Evolutionary conservation across 768 basidiomycete genomes (phyloP).

Genomic region (Polyporus arcularius): DNA sequence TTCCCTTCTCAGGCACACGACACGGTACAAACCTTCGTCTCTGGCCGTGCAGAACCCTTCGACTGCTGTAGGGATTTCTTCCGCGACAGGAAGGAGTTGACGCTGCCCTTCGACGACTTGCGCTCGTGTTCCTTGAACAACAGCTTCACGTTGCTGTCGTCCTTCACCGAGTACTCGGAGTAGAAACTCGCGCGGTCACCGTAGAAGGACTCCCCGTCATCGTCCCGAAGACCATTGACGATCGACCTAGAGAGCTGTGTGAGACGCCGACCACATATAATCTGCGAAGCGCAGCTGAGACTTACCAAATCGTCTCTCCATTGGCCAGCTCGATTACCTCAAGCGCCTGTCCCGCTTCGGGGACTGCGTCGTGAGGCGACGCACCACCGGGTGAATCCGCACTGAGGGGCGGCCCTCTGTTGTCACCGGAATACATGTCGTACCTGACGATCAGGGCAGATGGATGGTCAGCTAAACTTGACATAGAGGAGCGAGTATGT

Average conservation of each 20-base stretch:
- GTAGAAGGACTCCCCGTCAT: slow-evolving; percentile 70
- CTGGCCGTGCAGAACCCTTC: slow-evolving; percentile 64
- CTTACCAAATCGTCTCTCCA: slow-evolving; percentile 84
- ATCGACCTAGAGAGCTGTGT: slow-evolving; percentile 57
- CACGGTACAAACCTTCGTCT: slow-evolving; percentile 69
- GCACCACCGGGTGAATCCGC: slow-evolving; percentile 36
- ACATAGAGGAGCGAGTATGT: slow-evolving; percentile 10
- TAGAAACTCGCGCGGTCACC: slow-evolving; percentile 69
- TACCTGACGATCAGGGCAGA: slow-evolving; percentile 48
- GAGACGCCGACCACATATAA: slow-evolving; percentile 3
- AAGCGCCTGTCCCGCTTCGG: slow-evolving; percentile 55
- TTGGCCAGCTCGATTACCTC: slow-evolving; percentile 86
- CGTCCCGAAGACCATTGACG: slow-evolving; percentile 80
- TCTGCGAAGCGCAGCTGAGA: slow-evolving; percentile 16
- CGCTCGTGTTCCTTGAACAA: slow-evolving; percentile 76
- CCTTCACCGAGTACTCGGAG: slow-evolving; percentile 66
- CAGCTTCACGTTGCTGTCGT: slow-evolving; percentile 66
- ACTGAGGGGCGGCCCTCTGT: slow-evolving; percentile 21
- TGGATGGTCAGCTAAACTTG: not conserved
- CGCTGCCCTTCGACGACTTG: slow-evolving; percentile 67
- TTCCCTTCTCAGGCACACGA: not conserved
- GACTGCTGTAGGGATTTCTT: slow-evolving; percentile 44
- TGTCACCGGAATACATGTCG: slow-evolving; percentile 77
- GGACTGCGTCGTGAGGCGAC: slow-evolving; percentile 30
- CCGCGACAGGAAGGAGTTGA: slow-evolving; percentile 56